Conservation (phyloP, 331 rosid genomes). For the Spiraea crenata region DNA sequence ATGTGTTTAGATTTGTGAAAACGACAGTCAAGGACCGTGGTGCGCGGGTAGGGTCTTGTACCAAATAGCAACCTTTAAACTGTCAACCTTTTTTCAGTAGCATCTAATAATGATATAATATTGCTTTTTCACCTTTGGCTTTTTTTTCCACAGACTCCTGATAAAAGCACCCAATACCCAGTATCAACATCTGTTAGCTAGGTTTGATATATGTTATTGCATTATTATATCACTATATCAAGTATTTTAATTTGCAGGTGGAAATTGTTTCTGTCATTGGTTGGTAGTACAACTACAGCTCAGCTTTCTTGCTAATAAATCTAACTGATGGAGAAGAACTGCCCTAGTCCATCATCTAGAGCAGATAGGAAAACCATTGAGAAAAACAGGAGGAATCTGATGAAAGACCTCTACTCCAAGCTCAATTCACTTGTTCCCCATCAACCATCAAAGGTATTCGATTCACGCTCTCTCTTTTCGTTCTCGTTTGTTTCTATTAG, state of each 20-base stretch:
- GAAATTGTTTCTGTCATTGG: background rate
- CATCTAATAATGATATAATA: constrained; percentile 18
- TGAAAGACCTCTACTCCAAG: constrained; percentile 55
- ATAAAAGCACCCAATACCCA: constrained; percentile 11
- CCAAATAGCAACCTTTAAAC: too few species aligned
- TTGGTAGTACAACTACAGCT: too few species aligned
- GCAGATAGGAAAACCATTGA: constrained; percentile 60
- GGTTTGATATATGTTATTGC: too few species aligned
- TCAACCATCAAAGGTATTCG: constrained; percentile 43
- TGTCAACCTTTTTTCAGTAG: constrained; percentile 30
- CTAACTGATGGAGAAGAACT: constrained; percentile 31
- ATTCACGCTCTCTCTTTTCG: background rate
- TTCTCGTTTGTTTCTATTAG: background rate
- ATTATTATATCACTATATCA: background rate
- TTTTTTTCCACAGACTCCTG: background rate
- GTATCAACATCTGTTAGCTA: background rate
- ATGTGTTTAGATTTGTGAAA: background rate
- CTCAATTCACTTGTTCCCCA: constrained; percentile 63
- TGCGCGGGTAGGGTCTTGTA: background rate
- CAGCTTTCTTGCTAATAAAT: background rate
- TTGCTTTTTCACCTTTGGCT: constrained; percentile 32
- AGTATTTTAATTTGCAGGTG: background rate
- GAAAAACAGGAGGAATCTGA: constrained; percentile 65
- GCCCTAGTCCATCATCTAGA: constrained; percentile 45
- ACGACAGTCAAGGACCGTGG: constrained; percentile 4